Base-by-base conservation (phyloP, 2,329 filamentous ascomycete species). In the Fusarium beomiforme region DNA sequence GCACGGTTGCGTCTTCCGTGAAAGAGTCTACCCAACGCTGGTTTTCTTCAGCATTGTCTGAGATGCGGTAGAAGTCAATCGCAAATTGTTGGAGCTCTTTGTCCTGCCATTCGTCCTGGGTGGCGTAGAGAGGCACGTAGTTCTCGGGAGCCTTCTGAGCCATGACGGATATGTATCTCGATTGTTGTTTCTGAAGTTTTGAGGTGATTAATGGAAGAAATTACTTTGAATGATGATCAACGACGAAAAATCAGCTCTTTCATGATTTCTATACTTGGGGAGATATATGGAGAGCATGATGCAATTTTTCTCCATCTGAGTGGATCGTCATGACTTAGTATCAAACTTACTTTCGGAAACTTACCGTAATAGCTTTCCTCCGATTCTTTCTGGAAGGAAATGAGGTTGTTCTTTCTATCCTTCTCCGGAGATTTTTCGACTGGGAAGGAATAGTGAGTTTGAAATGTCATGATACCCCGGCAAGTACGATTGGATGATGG, bases 1-100 rank as follows among this genome's bases (percentile, higher is more conserved):
- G 75, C 12, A 86, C 74, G 23, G 71, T 71, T n/a, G 84, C 85
- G 50, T 83, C 82, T 6, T 82, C 72, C 4, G 74, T 74, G 72
- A 86, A 87, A 41, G 76, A 81, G 34, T 76, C 75, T 19, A 83
- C 74, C 85, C 85, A 87, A 43, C 81, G 78, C 59, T 83, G 81
- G 50, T 84, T 81, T 65, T 76, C 74, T n/a, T 79, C 79, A 6
- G 76, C 73, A 26, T 79, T 80, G 69, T 86, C 85, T 26, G 85
- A 86, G 16, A 79, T 72, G 6, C 74, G 78, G 75, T 83, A 87
- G 72, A 86, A 87, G 34, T 77, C 76, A 59, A 79, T 78, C 64
- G 86, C 79, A 53, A 86, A 85, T 31, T 75, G 74, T 46, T 76
- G 78, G 44, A 81, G 74, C 61, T 76, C 76, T 31, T 76, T 73